Evolutionary conservation across 768 basidiomycete genomes (phyloP).

Genomic region (Piloderma croceum): DNA sequence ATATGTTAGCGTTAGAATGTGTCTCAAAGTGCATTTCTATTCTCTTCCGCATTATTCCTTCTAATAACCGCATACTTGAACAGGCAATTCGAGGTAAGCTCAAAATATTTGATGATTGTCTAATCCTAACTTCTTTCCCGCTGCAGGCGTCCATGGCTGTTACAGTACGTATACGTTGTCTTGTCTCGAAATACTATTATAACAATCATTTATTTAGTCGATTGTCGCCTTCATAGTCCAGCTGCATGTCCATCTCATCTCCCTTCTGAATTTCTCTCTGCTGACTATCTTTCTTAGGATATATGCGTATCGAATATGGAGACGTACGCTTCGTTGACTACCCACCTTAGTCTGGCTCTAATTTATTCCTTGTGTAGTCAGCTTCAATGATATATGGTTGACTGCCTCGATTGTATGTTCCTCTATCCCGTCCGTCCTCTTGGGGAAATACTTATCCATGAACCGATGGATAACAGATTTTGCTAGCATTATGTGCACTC

Average conservation of each 20-base stretch:
- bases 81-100: background rate
- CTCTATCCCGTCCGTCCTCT: background rate
- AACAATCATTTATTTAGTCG: constrained; percentile 16
- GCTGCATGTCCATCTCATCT: constrained; percentile 20
- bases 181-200: background rate
- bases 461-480: constrained; percentile 16
- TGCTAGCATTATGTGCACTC: constrained; percentile 23
- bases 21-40: background rate
- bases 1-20: background rate
- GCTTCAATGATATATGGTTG: constrained; percentile 24
- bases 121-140: background rate
- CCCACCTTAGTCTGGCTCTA: background rate
- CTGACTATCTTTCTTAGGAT: constrained; percentile 15
- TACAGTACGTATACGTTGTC: constrained; percentile 16
- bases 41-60: background rate
- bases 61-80: background rate
- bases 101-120: background rate
- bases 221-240: constrained; percentile 31
- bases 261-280: background rate
- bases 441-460: background rate
- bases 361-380: constrained; percentile 16
- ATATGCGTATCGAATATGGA: constrained; percentile 35
- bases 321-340: constrained; percentile 11
- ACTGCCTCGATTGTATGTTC: constrained; percentile 28
- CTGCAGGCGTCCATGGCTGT: constrained; percentile 31